These are phyloP conservation scores for Suillus plorans DNA, from an alignment of 768 basidiomycete genomes.

Conservation along the genomic window DNA sequence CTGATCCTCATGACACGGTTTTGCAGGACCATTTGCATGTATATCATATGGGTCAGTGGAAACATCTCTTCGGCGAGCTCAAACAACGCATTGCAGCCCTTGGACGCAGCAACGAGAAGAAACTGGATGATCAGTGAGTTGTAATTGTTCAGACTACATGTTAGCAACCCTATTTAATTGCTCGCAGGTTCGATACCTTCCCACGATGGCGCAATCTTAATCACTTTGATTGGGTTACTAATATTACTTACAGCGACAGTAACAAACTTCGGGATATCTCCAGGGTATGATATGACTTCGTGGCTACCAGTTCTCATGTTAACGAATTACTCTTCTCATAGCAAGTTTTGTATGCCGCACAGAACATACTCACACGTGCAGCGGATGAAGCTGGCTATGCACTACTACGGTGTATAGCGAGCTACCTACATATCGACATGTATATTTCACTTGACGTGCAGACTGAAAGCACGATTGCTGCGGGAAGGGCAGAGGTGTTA, in stretches of 20 bases:
- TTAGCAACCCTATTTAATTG: background rate
- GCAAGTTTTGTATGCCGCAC: conserved; percentile 29
- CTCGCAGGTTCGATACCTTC: conserved; percentile 22
- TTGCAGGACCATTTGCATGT: conserved; percentile 42
- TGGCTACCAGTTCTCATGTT: background rate
- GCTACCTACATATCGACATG: conserved; percentile 32
- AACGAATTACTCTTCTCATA: conserved; percentile 5
- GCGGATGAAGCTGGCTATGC: conserved; percentile 17
- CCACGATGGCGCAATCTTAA: conserved; percentile 34
- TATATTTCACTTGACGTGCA: conserved; percentile 31
- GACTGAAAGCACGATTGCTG: conserved; percentile 24
- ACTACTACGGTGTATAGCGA: conserved; percentile 28
- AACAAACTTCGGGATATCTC: conserved; percentile 36
- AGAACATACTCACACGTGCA: conserved; percentile 21
- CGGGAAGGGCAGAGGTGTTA: conserved; percentile 13
- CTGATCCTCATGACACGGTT: conserved; percentile 32
- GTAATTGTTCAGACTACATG: background rate
- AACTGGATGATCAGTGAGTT: conserved; percentile 22
- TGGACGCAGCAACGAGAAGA: conserved; percentile 4
- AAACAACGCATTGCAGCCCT: conserved; percentile 10
- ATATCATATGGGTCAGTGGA: conserved; percentile 21
- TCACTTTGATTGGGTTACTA: conserved; percentile 27
- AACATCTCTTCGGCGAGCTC: conserved; percentile 29
- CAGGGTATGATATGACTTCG: conserved; percentile 25
- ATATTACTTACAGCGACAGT: conserved; percentile 32